These are phyloP conservation scores for Aspergillus clavatus DNA, from an alignment of 2,329 filamentous ascomycete species.

Conservation along the genomic window DNA sequence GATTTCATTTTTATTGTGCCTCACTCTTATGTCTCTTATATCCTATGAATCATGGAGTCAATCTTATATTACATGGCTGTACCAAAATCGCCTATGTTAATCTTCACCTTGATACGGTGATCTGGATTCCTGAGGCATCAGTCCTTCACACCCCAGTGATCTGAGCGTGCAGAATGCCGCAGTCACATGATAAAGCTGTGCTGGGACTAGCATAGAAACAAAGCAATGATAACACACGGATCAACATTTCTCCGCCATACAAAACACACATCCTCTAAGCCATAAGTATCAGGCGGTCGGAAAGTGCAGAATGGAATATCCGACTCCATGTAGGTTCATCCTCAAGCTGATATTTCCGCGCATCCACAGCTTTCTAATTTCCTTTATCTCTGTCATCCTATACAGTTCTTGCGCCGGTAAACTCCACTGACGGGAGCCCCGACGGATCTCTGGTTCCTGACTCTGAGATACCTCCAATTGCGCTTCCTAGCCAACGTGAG, in stretches of 20 bases:
- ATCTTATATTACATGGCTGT: too few species aligned
- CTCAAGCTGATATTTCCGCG: background rate
- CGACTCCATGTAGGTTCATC: conserved; percentile 19
- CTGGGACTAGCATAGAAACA: background rate
- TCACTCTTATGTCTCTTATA: conserved; percentile 8
- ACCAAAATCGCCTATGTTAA: too few species aligned
- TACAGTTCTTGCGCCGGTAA: conserved; percentile 9
- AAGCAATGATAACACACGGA: background rate
- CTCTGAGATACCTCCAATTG: conserved; percentile 9
- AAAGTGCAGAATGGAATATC: conserved; percentile 24
- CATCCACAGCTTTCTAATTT: conserved; percentile 3
- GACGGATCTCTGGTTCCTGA: conserved; percentile 4
- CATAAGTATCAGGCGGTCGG: conserved; percentile 22
- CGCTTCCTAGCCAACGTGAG: conserved; percentile 12
- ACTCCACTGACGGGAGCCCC: conserved; percentile 3
- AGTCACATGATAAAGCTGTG: background rate
- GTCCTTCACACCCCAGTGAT: too few species aligned
- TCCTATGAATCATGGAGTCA: conserved; percentile 9
- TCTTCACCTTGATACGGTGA: too few species aligned
- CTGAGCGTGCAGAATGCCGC: too few species aligned
- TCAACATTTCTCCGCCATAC: conserved; percentile 6
- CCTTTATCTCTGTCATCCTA: background rate
- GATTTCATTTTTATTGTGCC: conserved; percentile 9
- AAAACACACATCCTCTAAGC: background rate
- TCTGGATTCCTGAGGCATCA: too few species aligned